Base-by-base conservation (phyloP, 768 basidiomycete genomes). In the Mycena amicta region DNA sequence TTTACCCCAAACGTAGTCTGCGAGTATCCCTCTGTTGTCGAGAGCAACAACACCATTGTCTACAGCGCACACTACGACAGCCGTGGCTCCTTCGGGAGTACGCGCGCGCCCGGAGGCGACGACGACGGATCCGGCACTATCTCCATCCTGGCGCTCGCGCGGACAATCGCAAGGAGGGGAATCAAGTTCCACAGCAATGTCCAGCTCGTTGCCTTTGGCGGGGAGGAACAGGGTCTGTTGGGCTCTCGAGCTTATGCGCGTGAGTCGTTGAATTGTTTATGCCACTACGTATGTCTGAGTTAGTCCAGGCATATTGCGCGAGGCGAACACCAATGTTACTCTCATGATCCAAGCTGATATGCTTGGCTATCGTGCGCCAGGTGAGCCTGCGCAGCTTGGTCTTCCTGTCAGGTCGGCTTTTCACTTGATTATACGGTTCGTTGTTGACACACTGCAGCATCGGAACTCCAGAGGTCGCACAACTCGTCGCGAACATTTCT, bases 311-410 rank as follows among this genome's bases (percentile, higher is more conserved):
- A 77, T 87, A 66, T 68, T 95, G 67, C 79, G 84, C 55, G 73
- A 71, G 27, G 71, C 71, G 20, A 76, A 82, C 56, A 86, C 85
- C 25, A 88, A 92, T 63, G 74, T 96, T 46, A 84, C 89, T 1
- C 68, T 96, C 30, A 92, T 95, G 83, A 79, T 95, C 50, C 95
- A 96, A 71, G 91, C 91, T 0, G 95, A 97, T 66, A 96, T 96
- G 95, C 80, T 92, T 40, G 95, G 85, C 0, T 96, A 94, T 70
- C 92, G 86, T 60, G 85, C 77, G 20, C 83, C 85, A 0, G 82
- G 81, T 26, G 95, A 97, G 74, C 91, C 92, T 13, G 71, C 82
- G 2, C 95, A 97, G 69, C 81, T 97, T 8, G 93, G 90, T 18
- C 80, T 95, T 30, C 93, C 95, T 8, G 80, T 81, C 23, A 60